Evolutionary conservation across 192 early-diverging fungal species (phyloP), one percentile per base, ranked within the genome.

Genomic region (Anaeromyces robustus): DNA sequence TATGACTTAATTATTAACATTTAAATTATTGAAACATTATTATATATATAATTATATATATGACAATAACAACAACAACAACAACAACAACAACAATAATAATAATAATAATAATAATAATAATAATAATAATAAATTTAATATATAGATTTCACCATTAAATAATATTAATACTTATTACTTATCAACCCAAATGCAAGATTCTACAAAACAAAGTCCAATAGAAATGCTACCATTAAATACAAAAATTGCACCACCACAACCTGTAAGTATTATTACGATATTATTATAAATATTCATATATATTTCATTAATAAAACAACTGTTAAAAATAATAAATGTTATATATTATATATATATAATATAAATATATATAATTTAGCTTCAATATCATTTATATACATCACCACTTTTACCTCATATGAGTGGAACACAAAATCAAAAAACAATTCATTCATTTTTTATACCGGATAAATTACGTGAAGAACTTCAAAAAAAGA

Each of bases 381-480:
- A 29, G 79, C 79, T 96, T 13, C 92, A 93, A 82, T 92, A 96
- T 84, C 94, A 95, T 83, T 80, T 95, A 26, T 96, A 95, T 86
- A 87, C 86, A 29, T 86, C 92, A 26, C 88, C 92, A 2, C 85
- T 52, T 14, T 22, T 93, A 28, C 92, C 94, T 13, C 90, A 92
- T 79, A 86, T 94, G 22, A 86, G 89, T 30, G 94, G 93, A 82
- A 82, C 93, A 1, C 85, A 87, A 29, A 90, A 96, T 81, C 93
- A 96, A 87, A 89, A 92, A 81, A 86, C 93, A 0, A 92, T 93
- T 77, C 91, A 94, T 78, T 84, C 93, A 80, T 96, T 96, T 86
- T 96, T 95, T 43, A 92, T 97, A 79, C 87, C 94, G 29, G 96
- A 97, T 79, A 83, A 87, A 31, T 86, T 97, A 41, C 89, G 96